phyloP scores from a whole-genome alignment of 2,329 filamentous ascomycete species.

The Colletotrichum costaricense region DNA sequence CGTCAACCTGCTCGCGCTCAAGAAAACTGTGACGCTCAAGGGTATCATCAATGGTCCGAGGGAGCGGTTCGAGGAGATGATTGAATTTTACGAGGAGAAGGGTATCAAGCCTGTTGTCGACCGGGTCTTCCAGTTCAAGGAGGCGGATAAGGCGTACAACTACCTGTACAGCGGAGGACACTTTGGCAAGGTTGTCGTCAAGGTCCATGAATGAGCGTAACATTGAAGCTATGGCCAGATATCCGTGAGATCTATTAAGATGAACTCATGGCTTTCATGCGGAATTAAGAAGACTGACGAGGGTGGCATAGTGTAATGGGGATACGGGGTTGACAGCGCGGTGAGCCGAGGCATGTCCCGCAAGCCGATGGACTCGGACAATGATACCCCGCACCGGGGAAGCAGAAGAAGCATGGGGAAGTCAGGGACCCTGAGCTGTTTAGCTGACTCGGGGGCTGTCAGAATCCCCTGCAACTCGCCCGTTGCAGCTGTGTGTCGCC shows the following conservation, averaged over 20 bases:
- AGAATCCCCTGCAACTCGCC: background rate
- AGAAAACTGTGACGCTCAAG: constrained; percentile 59
- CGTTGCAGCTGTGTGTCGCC: background rate
- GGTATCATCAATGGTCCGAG: constrained; percentile 71
- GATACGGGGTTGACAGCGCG: background rate
- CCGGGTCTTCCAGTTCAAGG: constrained; percentile 57
- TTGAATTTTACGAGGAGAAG: constrained; percentile 56
- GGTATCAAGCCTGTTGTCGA: constrained; percentile 60
- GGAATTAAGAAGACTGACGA: background rate
- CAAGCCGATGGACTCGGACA: constrained; percentile 7
- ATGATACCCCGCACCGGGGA: constrained; percentile 3
- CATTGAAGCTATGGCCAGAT: background rate
- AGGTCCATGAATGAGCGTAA: constrained; percentile 42
- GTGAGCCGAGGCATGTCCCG: constrained; percentile 25
- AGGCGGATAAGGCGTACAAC: constrained; percentile 61
- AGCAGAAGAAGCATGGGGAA: background rate
- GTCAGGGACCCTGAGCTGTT: constrained; percentile 14
- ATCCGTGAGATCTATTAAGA: background rate
- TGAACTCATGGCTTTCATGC: background rate
- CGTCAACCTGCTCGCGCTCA: constrained; percentile 66
- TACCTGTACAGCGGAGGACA: constrained; percentile 65
- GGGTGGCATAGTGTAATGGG: background rate
- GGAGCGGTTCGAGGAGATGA: constrained; percentile 65
- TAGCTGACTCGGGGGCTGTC: constrained; percentile 11
- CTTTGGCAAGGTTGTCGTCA: constrained; percentile 68